Evolutionary conservation across 1,284 basidiomycete genomes (phyloP).

Genomic region (Lignosus rhinocerotis): DNA sequence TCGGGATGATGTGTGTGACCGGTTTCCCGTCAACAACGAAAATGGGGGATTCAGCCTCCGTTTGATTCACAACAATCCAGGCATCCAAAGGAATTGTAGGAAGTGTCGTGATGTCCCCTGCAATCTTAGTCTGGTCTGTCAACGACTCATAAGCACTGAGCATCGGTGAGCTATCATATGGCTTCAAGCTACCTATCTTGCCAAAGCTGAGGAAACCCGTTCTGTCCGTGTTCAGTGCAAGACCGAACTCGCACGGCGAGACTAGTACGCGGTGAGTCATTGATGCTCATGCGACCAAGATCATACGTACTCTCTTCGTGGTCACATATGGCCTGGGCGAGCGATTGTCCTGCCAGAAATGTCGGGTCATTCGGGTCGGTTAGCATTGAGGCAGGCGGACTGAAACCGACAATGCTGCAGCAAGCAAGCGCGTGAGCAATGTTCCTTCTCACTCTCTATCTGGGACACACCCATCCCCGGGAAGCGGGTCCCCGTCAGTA

Average conservation of each 20-base stretch:
- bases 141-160: not conserved
- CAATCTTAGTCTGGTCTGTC: conserved; percentile 5
- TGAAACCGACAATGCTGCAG: conserved; percentile 3
- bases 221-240: conserved; percentile 4
- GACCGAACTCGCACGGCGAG: conserved; percentile 12
- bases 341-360: conserved; percentile 9
- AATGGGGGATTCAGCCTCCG: conserved; percentile 5
- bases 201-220: conserved; percentile 8
- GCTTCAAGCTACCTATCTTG: not conserved
- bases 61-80: conserved; percentile 4
- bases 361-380: conserved; percentile 11
- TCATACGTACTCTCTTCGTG: conserved; percentile 4
- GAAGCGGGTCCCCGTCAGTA: conserved; percentile 2
- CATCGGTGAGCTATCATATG: not conserved
- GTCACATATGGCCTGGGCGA: conserved; percentile 10
- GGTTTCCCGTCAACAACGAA: conserved; percentile 13
- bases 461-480: not conserved
- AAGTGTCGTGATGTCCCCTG: conserved; percentile 8
- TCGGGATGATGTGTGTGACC: conserved; percentile 6
- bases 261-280: conserved; percentile 1
- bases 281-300: not conserved
- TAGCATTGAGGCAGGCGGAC: conserved; percentile 13
- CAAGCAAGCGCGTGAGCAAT: not conserved
- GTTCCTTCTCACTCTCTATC: not conserved
- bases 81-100: conserved; percentile 1